Conservation (phyloP, 495 filamentous ascomycete genomes). For the Ramalina peruviana region DNA sequence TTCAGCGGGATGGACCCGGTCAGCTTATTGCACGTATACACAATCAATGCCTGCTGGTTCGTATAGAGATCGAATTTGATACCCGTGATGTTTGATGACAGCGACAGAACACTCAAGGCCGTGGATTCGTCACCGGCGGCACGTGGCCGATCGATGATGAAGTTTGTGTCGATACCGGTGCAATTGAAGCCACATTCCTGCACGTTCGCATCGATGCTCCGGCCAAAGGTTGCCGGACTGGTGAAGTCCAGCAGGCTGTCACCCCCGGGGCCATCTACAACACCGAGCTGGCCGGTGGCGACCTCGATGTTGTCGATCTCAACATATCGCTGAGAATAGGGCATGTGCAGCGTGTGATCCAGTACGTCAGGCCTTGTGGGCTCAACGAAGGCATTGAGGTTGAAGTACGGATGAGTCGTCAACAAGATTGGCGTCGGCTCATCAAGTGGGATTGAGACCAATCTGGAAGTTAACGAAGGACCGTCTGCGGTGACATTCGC, state of each 20-base stretch:
- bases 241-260: conserved; percentile 56
- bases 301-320: conserved; percentile 59
- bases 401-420: conserved; percentile 71
- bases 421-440: conserved; percentile 73
- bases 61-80: conserved; percentile 58
- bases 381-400: conserved; percentile 63
- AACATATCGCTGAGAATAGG: conserved; percentile 52
- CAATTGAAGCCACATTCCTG: conserved; percentile 57
- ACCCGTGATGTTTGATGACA: conserved; percentile 43
- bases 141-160: conserved; percentile 48
- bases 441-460: conserved; percentile 54
- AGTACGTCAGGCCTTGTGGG: conserved; percentile 46
- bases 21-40: conserved; percentile 61
- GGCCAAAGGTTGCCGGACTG: conserved; percentile 54
- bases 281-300: conserved; percentile 58
- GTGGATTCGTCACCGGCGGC: conserved; percentile 41
- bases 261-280: conserved; percentile 35
- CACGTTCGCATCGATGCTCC: conserved; percentile 42
- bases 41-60: conserved; percentile 62
- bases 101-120: conserved; percentile 45
- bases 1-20: conserved; percentile 44
- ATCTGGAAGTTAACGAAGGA: conserved; percentile 30
- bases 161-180: conserved; percentile 63
- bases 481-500: conserved; percentile 14
- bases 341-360: conserved; percentile 57